phyloP scores from a whole-genome alignment of 257 asterid species.

The Solanum sitiens region DNA sequence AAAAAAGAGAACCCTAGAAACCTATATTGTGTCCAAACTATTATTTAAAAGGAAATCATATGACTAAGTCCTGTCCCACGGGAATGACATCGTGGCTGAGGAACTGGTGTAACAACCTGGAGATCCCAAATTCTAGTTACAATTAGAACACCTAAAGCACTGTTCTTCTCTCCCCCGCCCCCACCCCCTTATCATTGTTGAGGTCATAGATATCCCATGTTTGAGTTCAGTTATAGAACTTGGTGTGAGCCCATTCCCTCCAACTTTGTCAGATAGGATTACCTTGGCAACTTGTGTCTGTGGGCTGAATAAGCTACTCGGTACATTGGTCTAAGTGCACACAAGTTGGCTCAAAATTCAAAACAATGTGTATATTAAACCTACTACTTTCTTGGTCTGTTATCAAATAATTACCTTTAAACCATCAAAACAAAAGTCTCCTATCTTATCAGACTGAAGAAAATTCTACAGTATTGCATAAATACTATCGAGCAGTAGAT shows the following conservation, averaged over 20 bases:
- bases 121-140: neutral
- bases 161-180: too few relatives aligned
- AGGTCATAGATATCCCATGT: neutral
- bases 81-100: neutral
- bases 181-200: neutral
- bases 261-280: neutral
- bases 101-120: neutral
- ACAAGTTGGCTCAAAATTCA: neutral
- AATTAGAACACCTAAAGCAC: neutral
- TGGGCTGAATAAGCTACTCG: neutral
- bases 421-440: neutral
- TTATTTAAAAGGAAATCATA: neutral
- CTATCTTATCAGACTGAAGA: neutral
- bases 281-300: neutral
- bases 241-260: neutral
- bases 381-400: neutral
- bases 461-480: neutral
- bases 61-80: neutral
- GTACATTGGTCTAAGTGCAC: neutral
- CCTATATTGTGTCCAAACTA: neutral
- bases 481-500: neutral
- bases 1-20: neutral
- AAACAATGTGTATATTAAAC: neutral
- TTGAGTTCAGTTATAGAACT: neutral
- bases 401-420: neutral